Evolutionary conservation across 2,329 filamentous ascomycete genomes (phyloP).

Genomic region (Colletotrichum orchidophilum): DNA sequence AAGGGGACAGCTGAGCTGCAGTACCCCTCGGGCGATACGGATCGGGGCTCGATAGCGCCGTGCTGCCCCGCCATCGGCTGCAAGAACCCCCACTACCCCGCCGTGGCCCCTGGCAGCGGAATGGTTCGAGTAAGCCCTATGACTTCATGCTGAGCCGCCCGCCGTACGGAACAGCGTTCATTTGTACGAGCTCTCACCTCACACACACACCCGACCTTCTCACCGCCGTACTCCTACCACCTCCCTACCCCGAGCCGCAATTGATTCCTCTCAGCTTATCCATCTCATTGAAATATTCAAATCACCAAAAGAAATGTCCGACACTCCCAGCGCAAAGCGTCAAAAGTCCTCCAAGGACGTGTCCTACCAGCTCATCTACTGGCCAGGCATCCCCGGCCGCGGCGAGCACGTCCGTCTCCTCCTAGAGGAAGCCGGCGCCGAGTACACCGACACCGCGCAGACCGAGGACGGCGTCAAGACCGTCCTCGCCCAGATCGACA

Average conservation of each 20-base stretch:
- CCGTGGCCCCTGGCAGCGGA: constrained; percentile 7
- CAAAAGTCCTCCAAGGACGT: constrained; percentile 50
- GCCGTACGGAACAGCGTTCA: background rate
- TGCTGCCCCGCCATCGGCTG: constrained; percentile 21
- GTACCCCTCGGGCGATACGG: background rate
- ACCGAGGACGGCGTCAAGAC: constrained; percentile 58
- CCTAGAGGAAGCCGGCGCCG: constrained; percentile 73
- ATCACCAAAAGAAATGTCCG: constrained; percentile 3
- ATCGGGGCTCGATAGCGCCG: constrained; percentile 12
- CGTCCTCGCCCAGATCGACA: constrained; percentile 59
- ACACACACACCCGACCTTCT: background rate
- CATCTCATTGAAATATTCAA: no score
- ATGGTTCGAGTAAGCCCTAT: constrained; percentile 6
- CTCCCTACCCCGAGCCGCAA: background rate
- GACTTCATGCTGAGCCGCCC: constrained; percentile 23
- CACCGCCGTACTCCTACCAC: background rate
- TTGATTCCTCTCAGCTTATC: background rate
- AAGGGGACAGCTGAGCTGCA: background rate
- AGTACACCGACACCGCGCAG: constrained; percentile 69
- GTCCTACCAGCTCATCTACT: constrained; percentile 75
- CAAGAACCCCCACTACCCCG: constrained; percentile 19
- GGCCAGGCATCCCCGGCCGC: constrained; percentile 76
- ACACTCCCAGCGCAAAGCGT: constrained; percentile 40
- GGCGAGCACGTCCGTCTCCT: constrained; percentile 78
- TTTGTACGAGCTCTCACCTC: background rate